phyloP scores from a whole-genome alignment of 345 rosid species.

The Ceriops decandra region DNA sequence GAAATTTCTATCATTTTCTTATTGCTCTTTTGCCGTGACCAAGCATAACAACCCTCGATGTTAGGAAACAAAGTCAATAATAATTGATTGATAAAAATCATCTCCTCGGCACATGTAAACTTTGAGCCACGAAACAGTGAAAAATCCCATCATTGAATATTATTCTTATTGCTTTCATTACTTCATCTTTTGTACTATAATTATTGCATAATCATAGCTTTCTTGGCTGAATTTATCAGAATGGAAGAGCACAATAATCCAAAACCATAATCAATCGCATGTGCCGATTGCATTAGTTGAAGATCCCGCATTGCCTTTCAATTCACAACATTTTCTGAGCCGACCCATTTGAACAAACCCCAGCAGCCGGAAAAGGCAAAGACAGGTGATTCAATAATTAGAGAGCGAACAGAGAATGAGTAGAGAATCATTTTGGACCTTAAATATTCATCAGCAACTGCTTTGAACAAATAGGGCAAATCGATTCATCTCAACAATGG shows the following conservation, averaged over 20 bases:
- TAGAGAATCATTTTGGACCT: constrained; percentile 7
- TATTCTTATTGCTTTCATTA: background rate
- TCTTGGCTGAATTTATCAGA: background rate
- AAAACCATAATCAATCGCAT: too few species aligned
- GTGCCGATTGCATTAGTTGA: too few species aligned
- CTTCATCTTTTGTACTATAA: background rate
- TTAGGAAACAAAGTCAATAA: constrained; percentile 19
- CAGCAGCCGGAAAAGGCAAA: background rate
- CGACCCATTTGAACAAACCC: too few species aligned
- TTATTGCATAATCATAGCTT: constrained; percentile 28
- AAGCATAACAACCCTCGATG: too few species aligned
- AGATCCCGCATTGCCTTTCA: too few species aligned
- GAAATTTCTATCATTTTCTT: constrained; percentile 19
- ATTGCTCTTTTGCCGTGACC: background rate
- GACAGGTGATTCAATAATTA: constrained; percentile 7
- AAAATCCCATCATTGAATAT: constrained; percentile 11
- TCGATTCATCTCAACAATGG: background rate
- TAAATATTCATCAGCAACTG: background rate
- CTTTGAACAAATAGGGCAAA: background rate
- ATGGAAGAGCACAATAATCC: too few species aligned
- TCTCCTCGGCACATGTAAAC: constrained; percentile 19
- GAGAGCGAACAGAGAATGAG: constrained; percentile 15
- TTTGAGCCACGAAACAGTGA: constrained; percentile 31
- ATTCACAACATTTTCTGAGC: too few species aligned
- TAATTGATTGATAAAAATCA: background rate